Conservation (phyloP, 108 stramenopile genomes). For the Nannochloropsis salina region DNA sequence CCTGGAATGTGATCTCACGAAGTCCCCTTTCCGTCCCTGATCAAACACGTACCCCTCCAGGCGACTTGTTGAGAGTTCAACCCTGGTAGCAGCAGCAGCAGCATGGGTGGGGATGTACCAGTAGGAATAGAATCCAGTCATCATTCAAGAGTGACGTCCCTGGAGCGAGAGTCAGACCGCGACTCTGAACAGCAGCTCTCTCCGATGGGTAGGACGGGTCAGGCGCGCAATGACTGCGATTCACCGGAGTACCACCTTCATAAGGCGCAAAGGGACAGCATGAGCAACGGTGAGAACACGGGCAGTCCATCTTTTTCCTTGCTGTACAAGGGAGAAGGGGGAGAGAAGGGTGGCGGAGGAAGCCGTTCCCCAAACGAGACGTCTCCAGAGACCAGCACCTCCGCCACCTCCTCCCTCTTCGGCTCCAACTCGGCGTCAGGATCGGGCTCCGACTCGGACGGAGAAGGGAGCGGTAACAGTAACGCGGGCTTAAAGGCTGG, state of each 20-base stretch:
- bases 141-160: background rate
- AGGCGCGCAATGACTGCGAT: background rate
- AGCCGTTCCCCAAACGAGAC: background rate
- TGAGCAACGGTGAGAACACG: background rate
- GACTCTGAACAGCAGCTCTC: background rate
- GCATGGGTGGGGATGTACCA: constrained; percentile 14
- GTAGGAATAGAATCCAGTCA: background rate
- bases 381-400: constrained; percentile 6
- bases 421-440: background rate
- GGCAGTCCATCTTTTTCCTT: background rate
- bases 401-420: constrained; percentile 5
- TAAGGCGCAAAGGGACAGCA: background rate
- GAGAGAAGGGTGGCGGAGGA: background rate
- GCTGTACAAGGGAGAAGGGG: background rate
- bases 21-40: no score
- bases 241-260: background rate
- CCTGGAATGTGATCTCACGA: no score
- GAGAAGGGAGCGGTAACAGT: background rate
- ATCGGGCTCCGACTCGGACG: background rate
- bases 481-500: background rate
- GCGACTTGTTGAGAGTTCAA: no score
- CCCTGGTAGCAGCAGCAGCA: background rate
- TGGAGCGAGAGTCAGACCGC: background rate
- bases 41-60: no score
- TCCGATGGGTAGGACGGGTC: background rate